Conservation (phyloP, 192 early-diverging fungal genomes). For the Backusella macrospora region DNA sequence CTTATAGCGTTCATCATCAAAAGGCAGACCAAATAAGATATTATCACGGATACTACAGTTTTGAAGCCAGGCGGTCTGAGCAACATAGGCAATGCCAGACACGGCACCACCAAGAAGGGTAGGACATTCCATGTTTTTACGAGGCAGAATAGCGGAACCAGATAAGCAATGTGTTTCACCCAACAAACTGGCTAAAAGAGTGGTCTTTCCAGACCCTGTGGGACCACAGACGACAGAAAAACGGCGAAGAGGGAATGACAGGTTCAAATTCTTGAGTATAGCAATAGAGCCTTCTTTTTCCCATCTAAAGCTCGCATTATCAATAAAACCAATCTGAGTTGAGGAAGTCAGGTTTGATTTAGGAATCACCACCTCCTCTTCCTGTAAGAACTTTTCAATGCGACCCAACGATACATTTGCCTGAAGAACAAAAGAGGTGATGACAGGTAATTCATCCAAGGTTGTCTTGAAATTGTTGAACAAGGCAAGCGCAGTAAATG, state of each 20-base stretch:
- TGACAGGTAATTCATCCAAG: constrained; percentile 63
- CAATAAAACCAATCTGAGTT: constrained; percentile 61
- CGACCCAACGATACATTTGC: constrained; percentile 67
- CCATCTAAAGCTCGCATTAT: constrained; percentile 69
- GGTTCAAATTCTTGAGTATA: constrained; percentile 61
- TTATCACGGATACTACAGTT: constrained; percentile 49
- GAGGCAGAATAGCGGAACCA: constrained; percentile 48
- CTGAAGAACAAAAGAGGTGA: constrained; percentile 60
- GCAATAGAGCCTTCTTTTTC: constrained; percentile 42
- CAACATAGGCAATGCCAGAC: constrained; percentile 76
- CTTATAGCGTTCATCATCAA: constrained; percentile 74
- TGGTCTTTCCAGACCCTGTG: constrained; percentile 89
- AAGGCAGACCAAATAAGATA: constrained; percentile 83
- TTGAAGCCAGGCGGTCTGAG: constrained; percentile 67
- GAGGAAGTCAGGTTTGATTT: neutral
- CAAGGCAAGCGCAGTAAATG: constrained; percentile 71
- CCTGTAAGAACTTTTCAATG: constrained; percentile 73
- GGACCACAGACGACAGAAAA: constrained; percentile 81
- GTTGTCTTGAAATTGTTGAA: constrained; percentile 70
- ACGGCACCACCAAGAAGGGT: constrained; percentile 31
- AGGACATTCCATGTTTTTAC: constrained; percentile 5
- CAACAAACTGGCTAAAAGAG: constrained; percentile 76
- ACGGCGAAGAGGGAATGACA: constrained; percentile 67
- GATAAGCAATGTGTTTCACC: constrained; percentile 72
- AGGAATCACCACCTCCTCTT: constrained; percentile 59